phyloP scores from a whole-genome alignment of 345 rosid species.

The Erodium maritimum region DNA sequence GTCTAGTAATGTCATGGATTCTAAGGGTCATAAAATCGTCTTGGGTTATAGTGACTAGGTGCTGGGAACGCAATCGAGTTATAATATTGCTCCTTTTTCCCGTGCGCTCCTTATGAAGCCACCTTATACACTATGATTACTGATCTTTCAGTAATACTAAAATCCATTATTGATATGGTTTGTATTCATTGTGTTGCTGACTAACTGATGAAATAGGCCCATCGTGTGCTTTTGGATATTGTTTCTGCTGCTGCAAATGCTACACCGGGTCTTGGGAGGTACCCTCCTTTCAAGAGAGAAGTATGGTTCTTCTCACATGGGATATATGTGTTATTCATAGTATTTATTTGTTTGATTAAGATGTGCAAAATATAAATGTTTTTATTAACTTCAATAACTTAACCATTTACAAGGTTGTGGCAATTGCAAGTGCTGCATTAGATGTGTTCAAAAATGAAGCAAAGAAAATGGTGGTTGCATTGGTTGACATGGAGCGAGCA shows the following conservation, averaged over 20 bases:
- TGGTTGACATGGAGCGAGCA: constrained; percentile 51
- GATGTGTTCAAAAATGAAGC: constrained; percentile 41
- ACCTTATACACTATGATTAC: background rate
- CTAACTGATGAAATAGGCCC: constrained; percentile 18
- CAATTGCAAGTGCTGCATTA: constrained; percentile 36
- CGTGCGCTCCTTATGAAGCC: background rate
- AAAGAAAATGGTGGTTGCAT: constrained; percentile 44
- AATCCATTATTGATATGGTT: background rate
- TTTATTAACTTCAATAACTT: background rate
- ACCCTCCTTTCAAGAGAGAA: constrained; percentile 48
- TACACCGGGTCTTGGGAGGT: constrained; percentile 49
- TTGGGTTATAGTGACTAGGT: background rate
- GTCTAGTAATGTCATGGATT: background rate
- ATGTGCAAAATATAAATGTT: background rate
- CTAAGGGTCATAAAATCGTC: background rate
- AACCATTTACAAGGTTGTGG: constrained; percentile 24
- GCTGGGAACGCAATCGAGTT: too few species aligned
- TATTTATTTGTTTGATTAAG: background rate
- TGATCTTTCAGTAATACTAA: too few species aligned
- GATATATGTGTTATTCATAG: background rate
- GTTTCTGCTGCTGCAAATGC: constrained; percentile 38
- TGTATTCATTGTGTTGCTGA: background rate
- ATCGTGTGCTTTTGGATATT: constrained; percentile 35
- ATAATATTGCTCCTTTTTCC: background rate
- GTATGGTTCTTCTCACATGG: constrained; percentile 10